phyloP scores from a whole-genome alignment of 164 flowering plant species.

The Houttuynia cordata region DNA sequence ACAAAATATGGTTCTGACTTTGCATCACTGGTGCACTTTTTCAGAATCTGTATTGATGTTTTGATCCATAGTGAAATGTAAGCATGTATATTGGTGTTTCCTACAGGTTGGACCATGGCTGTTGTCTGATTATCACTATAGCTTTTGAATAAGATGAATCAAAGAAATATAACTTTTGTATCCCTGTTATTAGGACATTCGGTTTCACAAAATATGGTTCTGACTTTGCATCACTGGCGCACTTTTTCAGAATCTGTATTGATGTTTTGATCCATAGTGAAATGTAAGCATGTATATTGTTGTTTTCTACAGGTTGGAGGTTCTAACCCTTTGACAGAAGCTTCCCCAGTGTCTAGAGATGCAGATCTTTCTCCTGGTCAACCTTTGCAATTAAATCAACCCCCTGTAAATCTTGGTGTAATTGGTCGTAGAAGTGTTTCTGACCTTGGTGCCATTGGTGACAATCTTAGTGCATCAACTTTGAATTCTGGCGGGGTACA shows the following conservation, averaged over 20 bases:
- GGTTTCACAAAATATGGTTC: not conserved
- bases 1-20: no score
- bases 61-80: not conserved
- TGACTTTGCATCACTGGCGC: not conserved
- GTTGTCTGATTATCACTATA: no score
- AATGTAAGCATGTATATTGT: not conserved
- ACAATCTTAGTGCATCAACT: constrained; percentile 46
- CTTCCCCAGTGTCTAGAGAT: constrained; percentile 46
- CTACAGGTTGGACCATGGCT: constrained; percentile 58
- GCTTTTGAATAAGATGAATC: no score
- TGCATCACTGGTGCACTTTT: not conserved
- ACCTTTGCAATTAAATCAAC: constrained; percentile 59
- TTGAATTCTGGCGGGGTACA: constrained; percentile 46
- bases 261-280: not conserved
- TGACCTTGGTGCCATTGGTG: constrained; percentile 93
- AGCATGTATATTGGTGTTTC: constrained; percentile 1
- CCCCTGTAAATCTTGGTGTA: constrained; percentile 69
- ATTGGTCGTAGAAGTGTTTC: constrained; percentile 91
- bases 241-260: no score
- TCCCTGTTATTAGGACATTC: no score
- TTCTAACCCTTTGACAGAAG: constrained; percentile 46
- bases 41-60: no score
- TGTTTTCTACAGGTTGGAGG: constrained; percentile 40
- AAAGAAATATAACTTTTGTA: not conserved
- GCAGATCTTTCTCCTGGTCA: constrained; percentile 79